Evolutionary conservation across 1,139 yeast genomes (phyloP), one percentile per base, ranked within the genome.

Genomic region (Debaryomyces fabryi): DNA sequence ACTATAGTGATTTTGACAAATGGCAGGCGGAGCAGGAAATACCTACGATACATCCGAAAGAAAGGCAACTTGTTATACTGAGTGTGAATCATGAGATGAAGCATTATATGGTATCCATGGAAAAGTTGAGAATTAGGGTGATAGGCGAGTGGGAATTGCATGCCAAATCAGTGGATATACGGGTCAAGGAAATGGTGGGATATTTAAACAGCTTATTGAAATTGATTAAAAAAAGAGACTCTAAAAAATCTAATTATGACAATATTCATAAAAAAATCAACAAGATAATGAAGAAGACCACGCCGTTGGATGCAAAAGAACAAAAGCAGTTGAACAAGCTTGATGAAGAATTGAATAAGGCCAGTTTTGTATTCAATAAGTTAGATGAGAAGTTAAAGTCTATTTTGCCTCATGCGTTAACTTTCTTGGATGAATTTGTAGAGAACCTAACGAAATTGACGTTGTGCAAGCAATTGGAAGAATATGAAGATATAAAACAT

Each of bases 351-450:
- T 51, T 74, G 42, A 63, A 64, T 5, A 67, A 64, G n/a, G 62
- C 66, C 6, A 67, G 66, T 27, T 56, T 58, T 2, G 60, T 67
- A 9, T 79, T 64, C 52, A 58, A 60, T 20, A 69, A 68, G 9
- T 54, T 78, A 18, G 78, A 77, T 58, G 66, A 65, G 13, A 78
- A 76, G 50, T 60, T 74, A 13, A 69, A 68, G 47, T 46, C 72
- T 5, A 57, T 69, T 2, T 65, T 82, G 20, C 87, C 87, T 2
- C 78, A 74, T 50, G 65, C 76, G 3, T 60, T 79, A 44, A 61
- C 70, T 6, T 67, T 74, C 37, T 60, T 82, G 49, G 82, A 82
- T 30, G 86, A 82, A 59, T 81, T 81, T 53, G 64, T 82, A 13
- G 79, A 74, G 41, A 65, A 67, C 41, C 51, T 80, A 10, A 64